Base-by-base conservation (phyloP, 2,329 filamentous ascomycete species). In the Aspergillus spinulosporus region DNA sequence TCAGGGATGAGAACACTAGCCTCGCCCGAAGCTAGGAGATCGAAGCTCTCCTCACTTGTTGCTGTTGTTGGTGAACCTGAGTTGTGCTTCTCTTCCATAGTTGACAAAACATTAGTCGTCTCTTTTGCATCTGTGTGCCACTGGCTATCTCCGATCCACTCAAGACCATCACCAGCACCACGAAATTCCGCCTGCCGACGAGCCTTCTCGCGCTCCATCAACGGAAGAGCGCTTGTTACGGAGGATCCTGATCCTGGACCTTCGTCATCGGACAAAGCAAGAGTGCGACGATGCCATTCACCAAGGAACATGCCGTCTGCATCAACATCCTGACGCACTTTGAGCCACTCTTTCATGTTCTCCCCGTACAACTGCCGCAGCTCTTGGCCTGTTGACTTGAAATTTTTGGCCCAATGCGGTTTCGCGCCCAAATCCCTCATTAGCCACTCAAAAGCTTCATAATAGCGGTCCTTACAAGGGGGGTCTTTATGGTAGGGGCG, bases 371-470 rank as follows among this genome's bases (percentile, higher is more conserved):
- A 84, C 1, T 73, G 71, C 57, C 84, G 81, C 43, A 96, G 80
- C 58, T 76, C 74, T 31, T 89, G 84, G 0, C 82, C 80, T 4
- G 79, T 75, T 3, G 82, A 80, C 46, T 80, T 78, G 73, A 95
- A 96, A 72, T 96, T 96, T 81, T 96, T 96, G 5, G 92, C 92
- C 90, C 92, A 96, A 74, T 96, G 92, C 14, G 92, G 92, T 45
- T 84, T 84, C 6, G 88, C 92, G 51, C 88, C 89, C 64, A 95
- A 78, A 44, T 95, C 89, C 57, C 85, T 86, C 92, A 96, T 96
- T 45, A 96, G 79, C 80, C 88, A 93, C 73, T 96, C 92, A 62
- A 96, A 96, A 1, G 88, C 92, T 73, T 92, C 82, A 72, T 96
- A 96, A 78, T 96, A 96, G 47, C 88, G 83, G 52, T 82, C 80